Evolutionary conservation across 2,329 filamentous ascomycete genomes (phyloP), one percentile per base, ranked within the genome.

Genomic region (Raffaelea ambrosiae): DNA sequence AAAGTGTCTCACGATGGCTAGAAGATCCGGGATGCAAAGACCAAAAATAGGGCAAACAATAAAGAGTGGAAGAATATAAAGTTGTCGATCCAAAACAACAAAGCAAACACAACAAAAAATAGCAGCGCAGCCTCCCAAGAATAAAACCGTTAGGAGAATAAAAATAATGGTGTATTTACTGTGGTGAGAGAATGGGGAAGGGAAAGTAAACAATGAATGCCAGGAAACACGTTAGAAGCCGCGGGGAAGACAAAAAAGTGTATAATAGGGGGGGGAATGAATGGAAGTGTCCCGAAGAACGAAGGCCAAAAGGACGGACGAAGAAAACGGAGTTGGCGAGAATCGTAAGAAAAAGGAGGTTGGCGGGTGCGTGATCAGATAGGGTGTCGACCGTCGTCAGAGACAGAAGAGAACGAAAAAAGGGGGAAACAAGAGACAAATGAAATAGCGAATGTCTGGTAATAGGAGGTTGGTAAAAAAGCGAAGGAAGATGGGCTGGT

Each of bases 1-100:
- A 31, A n/a, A 43, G 40, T 48, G 46, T 48, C 46, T 48, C 46
- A 48, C 22, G 46, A 33, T 23, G 8, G 26, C 26, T 18, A n/a
- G 36, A 35, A 19, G 18, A 18, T 23, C 22, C 26, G 35, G 43
- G 26, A 18, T 29, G 1, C 23, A 43, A 47, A 23, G 36, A 36
- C 43, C 43, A 29, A 40, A 40, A 43, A 43, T 42, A 48, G 46
- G 21, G 41, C 23, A 7, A 29, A 23, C 29, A 44, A 20, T 20
- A 36, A 31, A 16, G 33, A 29, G 14, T 18, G 22, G 43, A 20
- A 41, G 36, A 33, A 43, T 49, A 44, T 47, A 49, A 47, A 29
- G 48, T 51, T 47, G 47, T 43, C 47, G 50, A 49, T 51, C 50
- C 47, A 33, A 48, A 46, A 48, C 19, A 21, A 42, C 18, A 44